Evolutionary conservation across 148 eudicot species (phyloP), one percentile per base, ranked within the genome.

Genomic region (Drosera capensis): DNA sequence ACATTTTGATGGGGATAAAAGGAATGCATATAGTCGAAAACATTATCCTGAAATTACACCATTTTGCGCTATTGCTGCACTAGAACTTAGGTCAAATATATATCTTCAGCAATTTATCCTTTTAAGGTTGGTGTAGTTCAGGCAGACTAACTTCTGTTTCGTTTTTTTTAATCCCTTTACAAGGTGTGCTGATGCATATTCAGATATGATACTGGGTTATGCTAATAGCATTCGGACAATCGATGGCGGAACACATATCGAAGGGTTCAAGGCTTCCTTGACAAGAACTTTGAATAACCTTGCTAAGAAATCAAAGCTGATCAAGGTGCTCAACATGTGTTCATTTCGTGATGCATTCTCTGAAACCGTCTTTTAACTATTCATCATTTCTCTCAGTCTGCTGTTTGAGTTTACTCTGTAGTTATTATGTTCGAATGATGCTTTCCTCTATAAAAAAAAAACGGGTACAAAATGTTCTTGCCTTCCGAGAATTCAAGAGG

Each of bases 181-280:
- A 54, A 90, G 99, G 99, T 80, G 88, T 57, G 58, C 87, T 7
- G 95, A 90, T 85, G 93, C 99, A 19, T 90, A 90, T 64, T 71
- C 95, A 8, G 99, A 90, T 53, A 84, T 87, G 20, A 60, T 85
- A 34, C 63, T 90, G 71, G 99, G 99, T 29, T 90, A 90, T 73
- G 95, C 87, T 49, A 90, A 90, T 58, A 84, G 99, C 74, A 90
- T 90, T 57, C 83, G 99, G n/a, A 90, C 99, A 8, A 48, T 80
- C 50, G 99, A 90, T 64, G 99, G 99, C 22, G 99, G 99, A 56
- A 80, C 99, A 25, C 99, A 90, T 70, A 81, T 90, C 42, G 99
- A 90, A 57, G 99, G 94, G 34, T 52, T 90, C 43, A 90, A 90
- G 73, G 77, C 80, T 31, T 75, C 95, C 23, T 51, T 90, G 58